Conservation (phyloP, 306 rosid genomes). For the Mimosa pudica region DNA sequence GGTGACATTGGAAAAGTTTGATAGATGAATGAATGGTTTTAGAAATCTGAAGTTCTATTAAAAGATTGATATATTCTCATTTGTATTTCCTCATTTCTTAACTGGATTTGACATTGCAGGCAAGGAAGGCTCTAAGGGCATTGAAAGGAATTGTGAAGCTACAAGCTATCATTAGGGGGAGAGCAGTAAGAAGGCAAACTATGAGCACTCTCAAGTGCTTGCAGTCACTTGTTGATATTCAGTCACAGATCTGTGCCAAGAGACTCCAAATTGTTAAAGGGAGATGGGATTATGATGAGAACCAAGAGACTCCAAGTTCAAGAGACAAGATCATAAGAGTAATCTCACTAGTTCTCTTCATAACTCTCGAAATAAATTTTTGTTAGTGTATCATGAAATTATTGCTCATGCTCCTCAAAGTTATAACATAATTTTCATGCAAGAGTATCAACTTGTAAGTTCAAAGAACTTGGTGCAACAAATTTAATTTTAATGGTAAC, state of each 20-base stretch:
- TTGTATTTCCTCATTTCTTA: slow-evolving; percentile 14
- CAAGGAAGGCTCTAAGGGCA: slow-evolving; percentile 87
- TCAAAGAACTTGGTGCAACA: background rate
- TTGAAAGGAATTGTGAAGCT: slow-evolving; percentile 93
- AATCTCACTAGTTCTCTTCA: slow-evolving; percentile 18
- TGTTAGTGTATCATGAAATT: background rate
- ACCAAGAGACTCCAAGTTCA: slow-evolving; percentile 49
- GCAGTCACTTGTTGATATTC: slow-evolving; percentile 87
- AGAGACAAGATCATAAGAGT: slow-evolving; percentile 70
- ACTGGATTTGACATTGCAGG: slow-evolving; percentile 51
- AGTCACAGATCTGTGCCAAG: slow-evolving; percentile 67
- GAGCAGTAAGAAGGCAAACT: slow-evolving; percentile 93
- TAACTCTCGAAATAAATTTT: background rate
- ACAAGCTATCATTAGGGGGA: slow-evolving; percentile 90
- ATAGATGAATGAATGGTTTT: slow-evolving; percentile 5
- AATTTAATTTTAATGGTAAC: background rate
- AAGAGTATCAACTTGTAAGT: background rate
- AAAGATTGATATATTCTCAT: slow-evolving; percentile 1
- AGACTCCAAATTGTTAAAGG: slow-evolving; percentile 59
- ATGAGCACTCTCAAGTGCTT: slow-evolving; percentile 78
- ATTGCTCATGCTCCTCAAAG: background rate
- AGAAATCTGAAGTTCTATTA: slow-evolving; percentile 15
- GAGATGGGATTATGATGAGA: slow-evolving; percentile 44
- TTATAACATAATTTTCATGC: background rate
- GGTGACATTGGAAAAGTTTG: background rate